These are phyloP conservation scores for Sporothrix dimorphospora DNA, from an alignment of 2,329 filamentous ascomycete genomes.

Conservation along the genomic window DNA sequence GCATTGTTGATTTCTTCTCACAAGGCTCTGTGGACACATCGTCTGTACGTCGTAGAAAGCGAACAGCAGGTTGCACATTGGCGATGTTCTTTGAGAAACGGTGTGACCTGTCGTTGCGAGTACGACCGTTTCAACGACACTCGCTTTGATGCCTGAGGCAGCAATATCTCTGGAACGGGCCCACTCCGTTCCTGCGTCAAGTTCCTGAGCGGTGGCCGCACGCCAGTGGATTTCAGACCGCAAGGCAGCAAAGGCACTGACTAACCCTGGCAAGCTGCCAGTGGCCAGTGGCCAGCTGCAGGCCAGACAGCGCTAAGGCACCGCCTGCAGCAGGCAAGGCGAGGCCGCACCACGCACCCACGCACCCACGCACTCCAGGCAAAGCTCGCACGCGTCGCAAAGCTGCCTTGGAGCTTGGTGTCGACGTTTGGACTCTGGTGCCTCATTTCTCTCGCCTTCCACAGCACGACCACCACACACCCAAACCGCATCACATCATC, in stretches of 20 bases:
- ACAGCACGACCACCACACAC: not conserved
- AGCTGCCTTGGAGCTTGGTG: constrained; percentile 34
- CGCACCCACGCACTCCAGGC: not conserved
- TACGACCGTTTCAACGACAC: not conserved
- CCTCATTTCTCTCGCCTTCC: constrained; percentile 17
- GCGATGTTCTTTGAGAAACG: not conserved
- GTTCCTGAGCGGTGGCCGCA: constrained; percentile 5
- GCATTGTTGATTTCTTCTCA: not conserved
- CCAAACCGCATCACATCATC: not conserved
- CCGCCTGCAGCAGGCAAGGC: constrained; percentile 23
- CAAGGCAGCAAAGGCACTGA: constrained; percentile 27
- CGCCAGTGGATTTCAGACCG: constrained; percentile 23
- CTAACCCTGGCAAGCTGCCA: not conserved
- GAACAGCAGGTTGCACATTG: not conserved
- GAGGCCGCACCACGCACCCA: not conserved
- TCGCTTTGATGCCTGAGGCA: not conserved
- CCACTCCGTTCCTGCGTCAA: constrained; percentile 21
- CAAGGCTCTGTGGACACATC: not conserved
- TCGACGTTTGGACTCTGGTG: constrained; percentile 17
- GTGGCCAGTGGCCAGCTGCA: not conserved
- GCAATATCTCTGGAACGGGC: not conserved
- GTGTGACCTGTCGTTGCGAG: not conserved
- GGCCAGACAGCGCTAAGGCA: constrained; percentile 1
- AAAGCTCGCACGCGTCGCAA: constrained; percentile 33
- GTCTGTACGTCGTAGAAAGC: not conserved